Evolutionary conservation across 2,329 filamentous ascomycete species (phyloP), one percentile per base, ranked within the genome.

Genomic region (Trichoderma koningiopsis): DNA sequence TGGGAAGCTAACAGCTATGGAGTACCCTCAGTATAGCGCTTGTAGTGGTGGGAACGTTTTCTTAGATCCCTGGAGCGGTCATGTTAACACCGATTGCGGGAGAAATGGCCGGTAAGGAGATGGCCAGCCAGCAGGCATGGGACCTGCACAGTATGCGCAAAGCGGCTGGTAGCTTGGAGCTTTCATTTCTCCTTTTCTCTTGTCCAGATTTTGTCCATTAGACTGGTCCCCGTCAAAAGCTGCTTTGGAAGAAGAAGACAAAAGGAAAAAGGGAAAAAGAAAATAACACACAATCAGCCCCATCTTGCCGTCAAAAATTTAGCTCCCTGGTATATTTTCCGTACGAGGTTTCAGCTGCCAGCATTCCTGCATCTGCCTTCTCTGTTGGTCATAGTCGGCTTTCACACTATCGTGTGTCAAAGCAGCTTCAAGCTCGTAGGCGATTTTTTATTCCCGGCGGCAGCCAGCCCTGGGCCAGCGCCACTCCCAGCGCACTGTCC

Each of bases 391-490:
- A 43, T 67, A 67, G 52, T 33, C 49, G 4, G 8, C 57, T 22
- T 61, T 19, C 33, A 47, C 31, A 16, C 37, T 37, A 53, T 64
- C 33, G 29, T 65, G 29, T 65, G 55, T 35, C 62, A 65, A 47
- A 27, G 35, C 37, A 47, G 35, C 55, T 67, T 59, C 40, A 10
- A 16, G 13, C 37, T 67, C 22, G 31, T 52, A 67, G 63, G 63
- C 63, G 63, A 68, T 43, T 56, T 68, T 35, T 61, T 68, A 68
- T 68, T 68, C 49, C 57, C 65, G 65, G 65, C 57, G 65, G 65
- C 37, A 61, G 47, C 56, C 65, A 61, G 65, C 47, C 35, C 61
- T 33, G 65, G 57, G 57, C 19, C 33, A 55, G 57, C 65, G 57
- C 65, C 65, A 53, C 33, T 53, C 52, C 62, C 62, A 57, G 62